phyloP scores from a whole-genome alignment of 2,329 filamentous ascomycete genomes.

The Curvularia sp. region DNA sequence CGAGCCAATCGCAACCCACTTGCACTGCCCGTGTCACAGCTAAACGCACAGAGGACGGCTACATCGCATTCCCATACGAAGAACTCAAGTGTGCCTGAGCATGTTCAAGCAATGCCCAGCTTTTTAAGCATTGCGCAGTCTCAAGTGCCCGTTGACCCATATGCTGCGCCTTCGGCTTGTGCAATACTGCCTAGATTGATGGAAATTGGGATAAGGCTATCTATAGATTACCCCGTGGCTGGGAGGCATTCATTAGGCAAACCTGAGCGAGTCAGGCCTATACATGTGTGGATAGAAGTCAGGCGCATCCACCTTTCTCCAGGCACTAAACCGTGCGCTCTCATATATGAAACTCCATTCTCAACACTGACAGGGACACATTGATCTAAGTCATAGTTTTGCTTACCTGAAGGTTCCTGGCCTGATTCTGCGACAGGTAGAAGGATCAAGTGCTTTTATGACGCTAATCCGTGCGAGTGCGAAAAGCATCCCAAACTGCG shows the following conservation, averaged over 20 bases:
- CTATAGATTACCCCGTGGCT: background rate
- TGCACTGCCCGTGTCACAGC: background rate
- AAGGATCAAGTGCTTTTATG: background rate
- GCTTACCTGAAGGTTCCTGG: background rate
- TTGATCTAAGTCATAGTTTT: background rate
- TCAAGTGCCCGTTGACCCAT: background rate
- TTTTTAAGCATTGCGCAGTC: background rate
- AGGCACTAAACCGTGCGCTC: background rate
- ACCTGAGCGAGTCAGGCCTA: too few species aligned
- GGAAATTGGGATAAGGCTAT: background rate
- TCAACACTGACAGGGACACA: background rate
- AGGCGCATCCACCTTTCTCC: background rate
- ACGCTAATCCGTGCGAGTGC: background rate
- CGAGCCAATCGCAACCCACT: constrained; percentile 30
- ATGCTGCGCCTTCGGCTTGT: background rate
- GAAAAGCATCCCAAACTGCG: background rate
- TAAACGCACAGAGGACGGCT: background rate
- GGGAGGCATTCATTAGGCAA: background rate
- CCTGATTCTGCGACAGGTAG: background rate
- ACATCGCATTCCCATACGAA: background rate
- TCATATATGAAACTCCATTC: background rate
- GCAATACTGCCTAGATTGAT: background rate
- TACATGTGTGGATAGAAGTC: too few species aligned
- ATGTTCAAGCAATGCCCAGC: constrained; percentile 7
- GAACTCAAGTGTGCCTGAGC: background rate